A percentile compares a stretch with the other conserved stretches of the same genome.
Evolutionary conservation across 2,329 filamentous ascomycete genomes (phyloP).

Genomic region (Bipolaris sorokiniana): DNA sequence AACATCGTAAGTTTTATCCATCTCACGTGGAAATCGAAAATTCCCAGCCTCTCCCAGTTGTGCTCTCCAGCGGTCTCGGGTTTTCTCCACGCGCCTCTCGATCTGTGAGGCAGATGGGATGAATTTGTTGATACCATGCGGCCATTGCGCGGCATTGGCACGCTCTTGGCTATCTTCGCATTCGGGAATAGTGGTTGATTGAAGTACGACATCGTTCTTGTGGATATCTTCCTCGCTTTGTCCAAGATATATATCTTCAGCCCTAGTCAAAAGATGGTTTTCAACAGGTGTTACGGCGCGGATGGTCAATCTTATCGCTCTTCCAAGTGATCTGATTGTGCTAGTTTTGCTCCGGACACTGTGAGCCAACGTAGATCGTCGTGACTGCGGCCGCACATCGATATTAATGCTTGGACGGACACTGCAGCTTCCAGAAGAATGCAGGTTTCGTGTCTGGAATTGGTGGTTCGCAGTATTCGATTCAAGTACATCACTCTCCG

Average conservation of each 20-base stretch:
- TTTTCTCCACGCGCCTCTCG: slow-evolving; percentile 46
- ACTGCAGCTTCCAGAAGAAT: slow-evolving; percentile 23
- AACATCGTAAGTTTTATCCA: slow-evolving; percentile 27
- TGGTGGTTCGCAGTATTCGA: slow-evolving; percentile 30
- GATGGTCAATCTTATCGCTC: slow-evolving; percentile 45
- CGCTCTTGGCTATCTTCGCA: not conserved
- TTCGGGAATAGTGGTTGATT: slow-evolving; percentile 7
- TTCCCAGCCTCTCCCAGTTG: slow-evolving; percentile 46
- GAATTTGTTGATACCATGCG: slow-evolving; percentile 9
- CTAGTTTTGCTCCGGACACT: slow-evolving; percentile 32
- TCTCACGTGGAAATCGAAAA: slow-evolving; percentile 38
- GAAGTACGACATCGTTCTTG: slow-evolving; percentile 14
- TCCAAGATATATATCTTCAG: slow-evolving; percentile 14
- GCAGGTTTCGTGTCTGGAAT: slow-evolving; percentile 10
- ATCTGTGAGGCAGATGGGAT: slow-evolving; percentile 50
- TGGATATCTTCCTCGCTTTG: slow-evolving; percentile 15
- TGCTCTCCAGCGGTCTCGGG: slow-evolving; percentile 52
- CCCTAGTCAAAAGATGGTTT: slow-evolving; percentile 12
- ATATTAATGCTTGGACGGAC: slow-evolving; percentile 9
- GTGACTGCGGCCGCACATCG: slow-evolving; percentile 19
- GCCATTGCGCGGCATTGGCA: not conserved
- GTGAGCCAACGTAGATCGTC: slow-evolving; percentile 17
- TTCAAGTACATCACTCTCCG: slow-evolving; percentile 38
- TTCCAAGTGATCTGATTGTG: slow-evolving; percentile 37
- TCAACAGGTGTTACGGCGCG: slow-evolving; percentile 46